Conservation (phyloP, 257 asterid genomes). For the Solanum arcanum region DNA sequence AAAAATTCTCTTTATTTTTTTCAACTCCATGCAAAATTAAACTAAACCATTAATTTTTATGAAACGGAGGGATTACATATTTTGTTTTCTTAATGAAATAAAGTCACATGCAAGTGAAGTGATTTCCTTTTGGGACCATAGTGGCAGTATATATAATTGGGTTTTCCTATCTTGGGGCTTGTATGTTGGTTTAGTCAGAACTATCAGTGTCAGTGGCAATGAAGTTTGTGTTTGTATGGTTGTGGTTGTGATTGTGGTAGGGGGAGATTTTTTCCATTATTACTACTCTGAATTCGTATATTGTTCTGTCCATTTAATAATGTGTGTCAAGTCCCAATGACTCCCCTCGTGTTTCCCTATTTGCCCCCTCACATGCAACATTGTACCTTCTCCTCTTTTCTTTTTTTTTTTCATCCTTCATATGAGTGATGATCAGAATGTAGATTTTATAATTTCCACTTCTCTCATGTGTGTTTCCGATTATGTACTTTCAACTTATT, state of each 20-base stretch:
- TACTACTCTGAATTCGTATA: background rate
- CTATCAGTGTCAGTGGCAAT: conserved; percentile 9
- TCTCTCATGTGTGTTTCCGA: background rate
- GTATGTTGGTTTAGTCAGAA: conserved; percentile 12
- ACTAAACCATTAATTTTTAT: no score
- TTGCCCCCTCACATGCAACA: conserved; percentile 23
- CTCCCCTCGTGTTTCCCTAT: background rate
- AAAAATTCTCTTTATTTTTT: no score
- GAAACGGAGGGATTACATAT: no score
- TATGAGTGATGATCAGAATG: background rate
- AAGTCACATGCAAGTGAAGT: background rate
- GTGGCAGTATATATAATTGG: background rate
- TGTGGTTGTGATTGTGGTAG: background rate
- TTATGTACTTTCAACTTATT: background rate
- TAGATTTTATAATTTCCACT: conserved; percentile 12
- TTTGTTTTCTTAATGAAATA: background rate
- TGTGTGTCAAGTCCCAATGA: background rate
- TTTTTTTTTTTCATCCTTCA: background rate
- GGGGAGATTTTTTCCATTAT: background rate
- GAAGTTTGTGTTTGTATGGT: background rate
- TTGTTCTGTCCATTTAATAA: background rate
- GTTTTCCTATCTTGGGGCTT: background rate
- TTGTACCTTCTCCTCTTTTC: background rate
- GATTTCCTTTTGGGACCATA: background rate
- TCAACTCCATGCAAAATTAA: no score